These are phyloP conservation scores for Phoenix dactylifera DNA, from an alignment of 176 grass and related monocot genomes.

Conservation along the genomic window DNA sequence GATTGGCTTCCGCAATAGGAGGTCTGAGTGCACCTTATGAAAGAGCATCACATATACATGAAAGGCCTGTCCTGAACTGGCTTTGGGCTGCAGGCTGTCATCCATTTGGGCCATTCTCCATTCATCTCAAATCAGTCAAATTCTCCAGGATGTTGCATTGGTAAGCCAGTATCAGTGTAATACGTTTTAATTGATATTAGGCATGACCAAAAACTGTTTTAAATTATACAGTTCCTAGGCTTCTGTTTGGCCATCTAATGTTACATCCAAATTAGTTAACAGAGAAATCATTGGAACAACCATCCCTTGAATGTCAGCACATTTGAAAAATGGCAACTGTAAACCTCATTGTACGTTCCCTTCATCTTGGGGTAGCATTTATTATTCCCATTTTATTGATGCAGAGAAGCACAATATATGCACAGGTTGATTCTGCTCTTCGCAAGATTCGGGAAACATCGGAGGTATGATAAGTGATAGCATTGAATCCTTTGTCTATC, in stretches of 20 bases:
- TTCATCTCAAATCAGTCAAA: constrained; percentile 86
- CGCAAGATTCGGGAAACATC: constrained; percentile 91
- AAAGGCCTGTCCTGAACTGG: constrained; percentile 75
- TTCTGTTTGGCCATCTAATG: too few species aligned
- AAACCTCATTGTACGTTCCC: too few species aligned
- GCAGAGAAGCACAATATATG: constrained; percentile 98
- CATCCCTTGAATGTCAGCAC: too few species aligned
- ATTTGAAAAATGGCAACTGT: too few species aligned
- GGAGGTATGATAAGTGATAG: constrained; percentile 39
- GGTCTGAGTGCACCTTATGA: constrained; percentile 89
- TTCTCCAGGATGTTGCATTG: constrained; percentile 91
- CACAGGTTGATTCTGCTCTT: constrained; percentile 94
- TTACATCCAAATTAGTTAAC: too few species aligned
- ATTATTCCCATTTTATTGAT: constrained; percentile 17
- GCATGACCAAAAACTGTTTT: too few species aligned
- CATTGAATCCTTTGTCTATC: constrained; percentile 7
- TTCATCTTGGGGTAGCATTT: too few species aligned
- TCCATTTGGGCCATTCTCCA: constrained; percentile 94
- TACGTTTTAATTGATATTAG: not conserved
- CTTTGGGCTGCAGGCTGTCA: constrained; percentile 87
- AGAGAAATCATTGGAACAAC: too few species aligned
- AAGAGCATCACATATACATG: constrained; percentile 76
- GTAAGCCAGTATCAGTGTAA: constrained; percentile 28
- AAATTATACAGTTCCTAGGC: too few species aligned
- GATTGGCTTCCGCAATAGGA: constrained; percentile 79